A percentile compares a stretch with the other conserved stretches of the same genome.
phyloP scores from a whole-genome alignment of 1,284 basidiomycete genomes.

The Sporisorium sorghi region DNA sequence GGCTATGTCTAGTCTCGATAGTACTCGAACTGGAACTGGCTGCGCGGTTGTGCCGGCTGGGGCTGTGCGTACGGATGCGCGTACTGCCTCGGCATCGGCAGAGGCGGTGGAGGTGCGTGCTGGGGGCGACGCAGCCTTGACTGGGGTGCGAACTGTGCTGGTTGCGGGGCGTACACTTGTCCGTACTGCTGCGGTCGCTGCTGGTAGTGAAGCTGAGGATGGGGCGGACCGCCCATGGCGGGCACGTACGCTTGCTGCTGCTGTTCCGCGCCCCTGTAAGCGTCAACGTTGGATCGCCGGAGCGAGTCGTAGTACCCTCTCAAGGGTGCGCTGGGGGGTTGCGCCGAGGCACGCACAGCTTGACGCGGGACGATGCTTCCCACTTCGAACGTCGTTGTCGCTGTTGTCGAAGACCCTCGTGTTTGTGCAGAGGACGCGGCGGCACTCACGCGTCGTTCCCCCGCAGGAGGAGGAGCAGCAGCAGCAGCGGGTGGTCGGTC shows the following conservation, averaged over 20 bases:
- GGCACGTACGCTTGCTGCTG: not conserved
- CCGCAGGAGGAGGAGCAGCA: too few species aligned
- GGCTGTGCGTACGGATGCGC: slow-evolving; percentile 1
- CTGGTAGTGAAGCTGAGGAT: slow-evolving; percentile 6
- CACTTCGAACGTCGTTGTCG: slow-evolving; percentile 31
- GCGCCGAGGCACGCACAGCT: slow-evolving; percentile 13
- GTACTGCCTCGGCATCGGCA: not conserved
- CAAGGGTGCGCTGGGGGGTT: not conserved
- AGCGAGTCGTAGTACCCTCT: slow-evolving; percentile 15
- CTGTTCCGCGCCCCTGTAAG: not conserved
- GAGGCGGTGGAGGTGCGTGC: not conserved
- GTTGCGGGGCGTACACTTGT: not conserved
- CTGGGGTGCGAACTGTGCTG: not conserved
- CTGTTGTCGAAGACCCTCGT: slow-evolving; percentile 4
- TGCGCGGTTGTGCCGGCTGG: slow-evolving; percentile 4
- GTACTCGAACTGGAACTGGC: slow-evolving; percentile 30
- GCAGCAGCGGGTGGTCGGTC: not conserved
- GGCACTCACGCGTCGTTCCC: not conserved
- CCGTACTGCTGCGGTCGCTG: not conserved
- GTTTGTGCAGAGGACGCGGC: slow-evolving; percentile 7
- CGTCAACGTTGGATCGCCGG: not conserved
- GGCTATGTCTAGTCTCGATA: slow-evolving; percentile 13
- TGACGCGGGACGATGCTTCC: slow-evolving; percentile 26
- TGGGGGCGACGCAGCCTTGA: not conserved
- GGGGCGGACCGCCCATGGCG: not conserved